These are phyloP conservation scores for Colletotrichum chlorophyti DNA, from an alignment of 2,329 filamentous ascomycete genomes.

Conservation along the genomic window DNA sequence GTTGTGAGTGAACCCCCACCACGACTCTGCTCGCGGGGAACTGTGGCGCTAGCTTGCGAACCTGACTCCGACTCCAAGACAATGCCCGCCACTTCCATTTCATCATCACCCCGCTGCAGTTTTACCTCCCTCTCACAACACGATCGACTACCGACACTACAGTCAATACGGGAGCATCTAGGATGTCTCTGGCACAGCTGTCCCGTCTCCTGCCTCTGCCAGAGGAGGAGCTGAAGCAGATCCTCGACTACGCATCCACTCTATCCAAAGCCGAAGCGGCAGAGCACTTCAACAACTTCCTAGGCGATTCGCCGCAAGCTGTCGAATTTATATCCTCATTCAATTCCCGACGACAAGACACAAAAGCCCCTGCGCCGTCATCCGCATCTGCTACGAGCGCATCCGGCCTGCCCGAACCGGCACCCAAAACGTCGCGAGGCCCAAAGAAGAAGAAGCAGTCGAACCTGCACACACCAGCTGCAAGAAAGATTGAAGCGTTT, in stretches of 20 bases:
- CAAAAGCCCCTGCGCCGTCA: constrained; percentile 36
- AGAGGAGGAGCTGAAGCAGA: constrained; percentile 81
- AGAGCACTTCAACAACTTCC: constrained; percentile 84
- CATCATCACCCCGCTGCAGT: constrained; percentile 15
- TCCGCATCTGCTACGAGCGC: constrained; percentile 10
- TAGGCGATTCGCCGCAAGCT: constrained; percentile 82
- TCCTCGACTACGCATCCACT: constrained; percentile 81
- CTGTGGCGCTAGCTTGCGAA: constrained; percentile 16
- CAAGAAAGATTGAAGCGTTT: constrained; percentile 68
- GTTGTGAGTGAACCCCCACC: neutral
- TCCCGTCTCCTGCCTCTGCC: constrained; percentile 84
- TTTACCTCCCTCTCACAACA: neutral
- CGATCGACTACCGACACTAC: neutral
- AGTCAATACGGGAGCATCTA: too few species aligned
- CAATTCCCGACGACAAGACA: constrained; percentile 68
- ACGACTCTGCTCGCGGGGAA: neutral
- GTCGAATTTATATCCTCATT: constrained; percentile 83
- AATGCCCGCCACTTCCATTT: constrained; percentile 8
- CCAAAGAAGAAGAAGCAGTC: constrained; percentile 65
- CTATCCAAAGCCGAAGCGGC: constrained; percentile 80
- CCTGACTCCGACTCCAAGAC: neutral
- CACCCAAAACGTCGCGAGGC: constrained; percentile 56
- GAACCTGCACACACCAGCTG: constrained; percentile 67
- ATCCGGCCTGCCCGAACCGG: constrained; percentile 42
- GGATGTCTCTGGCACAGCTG: constrained; percentile 71